A percentile compares a stretch with the other conserved stretches of the same genome.
These are phyloP conservation scores for Oryza brachyantha DNA, from an alignment of 176 grass and related monocot species.

Conservation along the genomic window DNA sequence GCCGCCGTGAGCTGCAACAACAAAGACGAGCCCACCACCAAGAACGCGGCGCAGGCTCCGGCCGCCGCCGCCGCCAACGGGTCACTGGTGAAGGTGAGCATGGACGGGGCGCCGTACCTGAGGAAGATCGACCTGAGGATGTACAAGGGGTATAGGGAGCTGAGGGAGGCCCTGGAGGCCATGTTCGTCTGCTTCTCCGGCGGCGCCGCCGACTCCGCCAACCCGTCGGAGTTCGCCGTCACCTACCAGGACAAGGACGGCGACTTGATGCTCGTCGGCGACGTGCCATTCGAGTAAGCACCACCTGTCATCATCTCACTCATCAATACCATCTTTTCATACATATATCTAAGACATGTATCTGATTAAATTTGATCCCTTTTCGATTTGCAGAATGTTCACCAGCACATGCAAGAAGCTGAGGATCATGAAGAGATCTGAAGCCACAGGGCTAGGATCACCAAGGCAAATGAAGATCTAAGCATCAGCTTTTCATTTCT, in stretches of 20 bases:
- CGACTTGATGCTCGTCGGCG: slow-evolving; percentile 82
- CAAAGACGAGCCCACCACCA: slow-evolving; percentile 3
- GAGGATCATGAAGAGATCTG: slow-evolving; percentile 94
- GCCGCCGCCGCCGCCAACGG: background rate
- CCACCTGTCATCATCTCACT: background rate
- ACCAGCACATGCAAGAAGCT: slow-evolving; percentile 78
- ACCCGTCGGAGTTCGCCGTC: slow-evolving; percentile 53
- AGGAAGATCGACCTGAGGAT: slow-evolving; percentile 74
- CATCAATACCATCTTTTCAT: background rate
- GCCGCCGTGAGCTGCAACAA: background rate
- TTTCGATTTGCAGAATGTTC: slow-evolving; percentile 66
- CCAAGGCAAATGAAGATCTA: slow-evolving; percentile 22
- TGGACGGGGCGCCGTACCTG: slow-evolving; percentile 87
- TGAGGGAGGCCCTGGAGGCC: slow-evolving; percentile 63
- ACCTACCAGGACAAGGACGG: slow-evolving; percentile 85
- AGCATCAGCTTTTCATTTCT: background rate
- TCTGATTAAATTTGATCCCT: background rate
- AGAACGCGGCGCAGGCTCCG: background rate
- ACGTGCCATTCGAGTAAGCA: slow-evolving; percentile 78
- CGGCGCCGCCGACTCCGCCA: background rate
- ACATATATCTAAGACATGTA: background rate
- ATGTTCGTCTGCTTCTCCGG: slow-evolving; percentile 70
- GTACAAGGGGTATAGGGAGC: slow-evolving; percentile 79
- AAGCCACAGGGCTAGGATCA: slow-evolving; percentile 63
- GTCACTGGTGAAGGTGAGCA: slow-evolving; percentile 81